phyloP scores from a whole-genome alignment of 441 rosid species.

The Euphorbia corollata region DNA sequence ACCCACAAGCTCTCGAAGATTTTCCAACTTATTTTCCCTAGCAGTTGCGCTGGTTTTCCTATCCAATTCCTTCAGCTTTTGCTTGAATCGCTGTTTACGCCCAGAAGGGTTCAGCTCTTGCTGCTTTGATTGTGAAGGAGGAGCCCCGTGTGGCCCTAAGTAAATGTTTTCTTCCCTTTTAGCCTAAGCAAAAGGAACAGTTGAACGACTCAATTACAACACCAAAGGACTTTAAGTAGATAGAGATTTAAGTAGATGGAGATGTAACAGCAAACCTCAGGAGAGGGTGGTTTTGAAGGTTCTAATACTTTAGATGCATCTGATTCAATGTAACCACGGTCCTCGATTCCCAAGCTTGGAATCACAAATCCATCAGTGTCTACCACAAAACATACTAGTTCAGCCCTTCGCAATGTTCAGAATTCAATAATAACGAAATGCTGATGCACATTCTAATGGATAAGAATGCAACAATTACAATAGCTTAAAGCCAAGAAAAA shows the following conservation, averaged over 20 bases:
- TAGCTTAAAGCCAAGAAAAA: background rate
- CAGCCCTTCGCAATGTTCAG: background rate
- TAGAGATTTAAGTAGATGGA: background rate
- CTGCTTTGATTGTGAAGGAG: constrained; percentile 62
- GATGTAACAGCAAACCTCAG: constrained; percentile 33
- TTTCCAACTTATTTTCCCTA: constrained; percentile 78
- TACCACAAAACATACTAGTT: constrained; percentile 18
- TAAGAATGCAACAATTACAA: background rate
- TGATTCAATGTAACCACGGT: constrained; percentile 25
- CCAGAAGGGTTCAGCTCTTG: constrained; percentile 44
- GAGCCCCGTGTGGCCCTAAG: constrained; percentile 88
- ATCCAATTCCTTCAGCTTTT: constrained; percentile 81
- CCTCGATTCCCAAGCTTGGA: constrained; percentile 76
- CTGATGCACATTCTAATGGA: background rate
- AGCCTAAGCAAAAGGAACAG: constrained; percentile 27
- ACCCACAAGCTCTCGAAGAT: constrained; percentile 63
- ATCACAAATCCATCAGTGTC: constrained; percentile 94
- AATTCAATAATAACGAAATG: constrained; percentile 5
- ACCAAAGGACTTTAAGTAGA: background rate
- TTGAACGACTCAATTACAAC: background rate
- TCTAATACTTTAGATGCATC: constrained; percentile 35
- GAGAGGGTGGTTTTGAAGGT: constrained; percentile 48
- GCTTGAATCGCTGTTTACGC: constrained; percentile 79
- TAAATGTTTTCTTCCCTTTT: constrained; percentile 64
- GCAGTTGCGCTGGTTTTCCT: constrained; percentile 48